phyloP scores from a whole-genome alignment of 495 filamentous ascomycete genomes.

The Mytilinidion resinicola region DNA sequence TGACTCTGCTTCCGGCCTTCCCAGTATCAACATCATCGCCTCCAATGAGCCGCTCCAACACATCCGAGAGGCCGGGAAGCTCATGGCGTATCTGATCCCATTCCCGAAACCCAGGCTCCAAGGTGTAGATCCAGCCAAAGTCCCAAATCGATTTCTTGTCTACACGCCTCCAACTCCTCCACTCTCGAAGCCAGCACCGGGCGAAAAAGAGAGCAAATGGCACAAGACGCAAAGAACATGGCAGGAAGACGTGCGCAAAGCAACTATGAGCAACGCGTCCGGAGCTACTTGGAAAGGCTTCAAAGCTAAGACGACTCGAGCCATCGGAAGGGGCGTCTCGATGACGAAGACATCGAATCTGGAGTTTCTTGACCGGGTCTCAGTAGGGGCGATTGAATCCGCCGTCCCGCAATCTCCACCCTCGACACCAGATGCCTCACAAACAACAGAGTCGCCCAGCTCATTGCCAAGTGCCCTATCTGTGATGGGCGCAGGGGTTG shows the following conservation, averaged over 20 bases:
- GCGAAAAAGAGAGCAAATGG: conserved; percentile 37
- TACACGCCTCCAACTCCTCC: conserved; percentile 40
- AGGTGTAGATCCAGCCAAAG: conserved; percentile 21
- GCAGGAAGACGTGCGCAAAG: conserved; percentile 39
- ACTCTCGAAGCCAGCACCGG: conserved; percentile 31
- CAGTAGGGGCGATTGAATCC: conserved; percentile 16
- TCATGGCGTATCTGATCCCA: conserved; percentile 39
- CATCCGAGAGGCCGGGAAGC: conserved; percentile 34
- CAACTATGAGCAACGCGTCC: conserved; percentile 34
- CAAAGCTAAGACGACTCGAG: conserved; percentile 35
- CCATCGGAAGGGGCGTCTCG: conserved; percentile 34
- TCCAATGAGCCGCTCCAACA: conserved; percentile 24
- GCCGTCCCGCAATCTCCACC: neutral
- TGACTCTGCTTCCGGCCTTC: conserved; percentile 3
- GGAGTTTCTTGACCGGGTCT: conserved; percentile 39
- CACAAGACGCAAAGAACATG: conserved; percentile 40
- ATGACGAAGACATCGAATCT: conserved; percentile 34
- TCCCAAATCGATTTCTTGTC: conserved; percentile 38
- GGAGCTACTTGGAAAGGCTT: conserved; percentile 38
- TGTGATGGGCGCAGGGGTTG: neutral
- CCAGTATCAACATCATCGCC: conserved; percentile 6
- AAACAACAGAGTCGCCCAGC: neutral
- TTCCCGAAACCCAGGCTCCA: conserved; percentile 36
- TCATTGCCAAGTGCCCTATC: neutral
- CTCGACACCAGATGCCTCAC: neutral